These are phyloP conservation scores for Fusarium decemcellulare DNA, from an alignment of 2,329 filamentous ascomycete genomes.

Conservation along the genomic window DNA sequence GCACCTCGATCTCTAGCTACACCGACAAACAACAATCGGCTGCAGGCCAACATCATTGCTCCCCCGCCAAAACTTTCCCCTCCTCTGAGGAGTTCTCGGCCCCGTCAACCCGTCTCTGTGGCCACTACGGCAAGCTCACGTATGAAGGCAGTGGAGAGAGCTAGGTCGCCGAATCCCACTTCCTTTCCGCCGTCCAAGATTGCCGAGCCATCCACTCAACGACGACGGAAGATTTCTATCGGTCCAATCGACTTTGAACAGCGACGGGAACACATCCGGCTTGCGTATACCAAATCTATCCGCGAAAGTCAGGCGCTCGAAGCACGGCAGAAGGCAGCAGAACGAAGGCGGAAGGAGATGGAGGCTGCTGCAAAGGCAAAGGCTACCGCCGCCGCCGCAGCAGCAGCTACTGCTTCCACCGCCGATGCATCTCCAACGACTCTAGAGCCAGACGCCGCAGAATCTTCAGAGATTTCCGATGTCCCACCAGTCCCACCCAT, in stretches of 20 bases:
- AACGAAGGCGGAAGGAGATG: constrained; percentile 65
- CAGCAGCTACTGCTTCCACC: constrained; percentile 28
- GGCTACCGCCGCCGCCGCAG: constrained; percentile 45
- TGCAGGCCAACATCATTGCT: constrained; percentile 82
- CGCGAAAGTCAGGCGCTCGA: constrained; percentile 78
- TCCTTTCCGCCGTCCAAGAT: constrained; percentile 50
- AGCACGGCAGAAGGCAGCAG: constrained; percentile 66
- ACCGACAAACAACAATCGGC: constrained; percentile 68
- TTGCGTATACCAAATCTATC: constrained; percentile 88
- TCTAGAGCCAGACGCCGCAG: constrained; percentile 32
- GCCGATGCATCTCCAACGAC: constrained; percentile 29
- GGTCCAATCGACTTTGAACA: constrained; percentile 89
- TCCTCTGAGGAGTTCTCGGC: constrained; percentile 83
- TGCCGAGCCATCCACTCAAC: constrained; percentile 55
- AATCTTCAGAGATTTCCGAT: constrained; percentile 29
- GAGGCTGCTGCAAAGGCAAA: constrained; percentile 62
- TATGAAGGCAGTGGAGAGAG: constrained; percentile 73
- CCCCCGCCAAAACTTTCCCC: constrained; percentile 82
- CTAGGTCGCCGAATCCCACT: constrained; percentile 60
- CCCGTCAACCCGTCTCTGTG: constrained; percentile 82
- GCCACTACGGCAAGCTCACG: constrained; percentile 81
- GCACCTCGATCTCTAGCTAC: constrained; percentile 60
- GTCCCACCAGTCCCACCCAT: constrained; percentile 43
- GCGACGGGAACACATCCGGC: constrained; percentile 84
- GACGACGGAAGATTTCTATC: constrained; percentile 69